These are phyloP conservation scores for Phylloporus gajari DNA, from an alignment of 1,284 basidiomycete species.

Conservation along the genomic window DNA sequence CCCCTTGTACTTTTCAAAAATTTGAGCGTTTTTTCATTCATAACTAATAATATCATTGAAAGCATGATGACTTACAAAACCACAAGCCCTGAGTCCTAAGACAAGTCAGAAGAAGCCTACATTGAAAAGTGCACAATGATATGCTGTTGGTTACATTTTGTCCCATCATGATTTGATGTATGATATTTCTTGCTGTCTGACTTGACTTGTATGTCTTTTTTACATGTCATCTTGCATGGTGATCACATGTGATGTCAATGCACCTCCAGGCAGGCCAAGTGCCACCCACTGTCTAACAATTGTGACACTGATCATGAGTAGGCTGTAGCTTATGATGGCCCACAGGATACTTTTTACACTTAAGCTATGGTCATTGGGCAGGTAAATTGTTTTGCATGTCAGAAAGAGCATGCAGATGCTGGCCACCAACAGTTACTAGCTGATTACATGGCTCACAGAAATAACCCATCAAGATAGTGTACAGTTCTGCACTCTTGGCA, in stretches of 20 bases:
- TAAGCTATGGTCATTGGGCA: constrained; percentile 88
- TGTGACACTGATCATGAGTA: constrained; percentile 75
- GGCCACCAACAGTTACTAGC: constrained; percentile 91
- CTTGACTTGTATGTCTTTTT: constrained; percentile 67
- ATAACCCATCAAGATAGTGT: constrained; percentile 83
- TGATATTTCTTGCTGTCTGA: constrained; percentile 76
- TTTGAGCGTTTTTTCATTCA: no score
- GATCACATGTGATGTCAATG: constrained; percentile 23
- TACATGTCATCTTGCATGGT: not conserved
- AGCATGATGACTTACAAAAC: constrained; percentile 56
- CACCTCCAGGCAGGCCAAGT: constrained; percentile 63
- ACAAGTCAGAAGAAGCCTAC: constrained; percentile 93
- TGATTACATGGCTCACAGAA: constrained; percentile 84
- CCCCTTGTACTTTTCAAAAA: no score
- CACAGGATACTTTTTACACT: constrained; percentile 84
- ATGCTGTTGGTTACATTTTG: constrained; percentile 82
- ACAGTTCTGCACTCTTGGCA: constrained; percentile 90
- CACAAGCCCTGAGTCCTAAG: constrained; percentile 80
- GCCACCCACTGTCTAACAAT: constrained; percentile 48
- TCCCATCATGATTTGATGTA: constrained; percentile 84
- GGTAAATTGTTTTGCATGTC: constrained; percentile 50
- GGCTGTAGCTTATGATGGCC: constrained; percentile 83
- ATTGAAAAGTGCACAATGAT: constrained; percentile 88
- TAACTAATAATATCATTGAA: no score
- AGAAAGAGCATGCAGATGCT: constrained; percentile 62